A percentile compares a stretch with the other conserved stretches of the same genome.
These are phyloP conservation scores for Xylaria acuta DNA, from an alignment of 495 filamentous ascomycete genomes.

Conservation along the genomic window DNA sequence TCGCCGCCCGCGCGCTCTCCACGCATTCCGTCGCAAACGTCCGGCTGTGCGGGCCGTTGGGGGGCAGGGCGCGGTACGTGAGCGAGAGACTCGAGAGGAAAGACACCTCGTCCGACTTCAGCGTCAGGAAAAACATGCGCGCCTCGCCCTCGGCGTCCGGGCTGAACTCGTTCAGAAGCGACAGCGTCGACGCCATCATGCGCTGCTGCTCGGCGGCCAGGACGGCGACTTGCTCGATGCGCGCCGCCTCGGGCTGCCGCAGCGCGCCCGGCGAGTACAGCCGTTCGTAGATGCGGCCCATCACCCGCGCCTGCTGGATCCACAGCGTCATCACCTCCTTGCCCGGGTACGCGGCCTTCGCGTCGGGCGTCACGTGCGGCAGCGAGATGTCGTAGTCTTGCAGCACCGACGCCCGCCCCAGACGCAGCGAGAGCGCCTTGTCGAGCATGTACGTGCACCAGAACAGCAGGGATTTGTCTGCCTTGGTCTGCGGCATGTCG, in stretches of 20 bases:
- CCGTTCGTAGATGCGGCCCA: conserved; percentile 63
- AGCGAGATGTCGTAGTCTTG: conserved; percentile 71
- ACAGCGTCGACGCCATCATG: conserved; percentile 34
- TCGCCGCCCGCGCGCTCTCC: conserved; percentile 61
- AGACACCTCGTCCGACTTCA: conserved; percentile 62
- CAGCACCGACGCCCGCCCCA: conserved; percentile 65
- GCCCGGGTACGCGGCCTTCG: conserved; percentile 43
- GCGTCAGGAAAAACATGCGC: conserved; percentile 53
- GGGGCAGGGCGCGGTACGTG: conserved; percentile 68
- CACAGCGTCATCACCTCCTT: conserved; percentile 51
- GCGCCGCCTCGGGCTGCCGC: conserved; percentile 51
- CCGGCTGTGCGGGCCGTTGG: conserved; percentile 43
- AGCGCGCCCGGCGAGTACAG: conserved; percentile 68
- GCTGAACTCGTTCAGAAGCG: conserved; percentile 34
- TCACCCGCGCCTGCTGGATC: conserved; percentile 62
- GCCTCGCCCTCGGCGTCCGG: conserved; percentile 34
- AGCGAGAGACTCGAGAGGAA: conserved; percentile 61
- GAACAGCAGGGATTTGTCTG: conserved; percentile 58
- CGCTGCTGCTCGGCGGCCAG: conserved; percentile 35
- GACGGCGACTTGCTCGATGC: conserved; percentile 45
- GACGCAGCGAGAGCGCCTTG: conserved; percentile 66
- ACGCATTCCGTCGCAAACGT: conserved; percentile 67
- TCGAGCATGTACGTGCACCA: conserved; percentile 69
- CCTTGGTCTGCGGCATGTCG: conserved; percentile 45
- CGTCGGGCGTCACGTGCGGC: conserved; percentile 45